phyloP scores from a whole-genome alignment of 2,329 filamentous ascomycete genomes.

The Graphilbum ipis-grandicollis region DNA sequence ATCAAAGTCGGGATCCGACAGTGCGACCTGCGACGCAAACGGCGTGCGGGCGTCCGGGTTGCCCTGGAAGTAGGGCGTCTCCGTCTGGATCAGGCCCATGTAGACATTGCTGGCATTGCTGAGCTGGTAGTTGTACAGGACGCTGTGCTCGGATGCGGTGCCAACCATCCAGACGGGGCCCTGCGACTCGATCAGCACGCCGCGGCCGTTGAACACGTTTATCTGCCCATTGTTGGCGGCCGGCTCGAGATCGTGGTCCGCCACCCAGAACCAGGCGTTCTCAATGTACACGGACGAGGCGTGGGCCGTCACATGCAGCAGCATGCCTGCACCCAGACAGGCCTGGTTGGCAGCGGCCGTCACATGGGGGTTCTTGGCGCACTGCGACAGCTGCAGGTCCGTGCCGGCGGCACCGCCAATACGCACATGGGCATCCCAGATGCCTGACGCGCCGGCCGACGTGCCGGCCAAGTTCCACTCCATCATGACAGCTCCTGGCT shows the following conservation, averaged over 20 bases:
- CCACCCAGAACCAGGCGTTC: constrained; percentile 81
- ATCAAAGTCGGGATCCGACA: constrained; percentile 52
- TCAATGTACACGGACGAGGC: constrained; percentile 58
- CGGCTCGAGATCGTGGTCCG: constrained; percentile 77
- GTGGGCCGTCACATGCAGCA: constrained; percentile 45
- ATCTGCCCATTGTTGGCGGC: constrained; percentile 52
- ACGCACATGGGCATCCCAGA: constrained; percentile 95
- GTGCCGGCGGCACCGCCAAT: constrained; percentile 79
- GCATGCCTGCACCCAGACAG: constrained; percentile 59
- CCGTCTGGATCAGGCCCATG: constrained; percentile 71
- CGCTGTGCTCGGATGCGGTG: constrained; percentile 51
- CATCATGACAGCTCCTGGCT: constrained; percentile 77
- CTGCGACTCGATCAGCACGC: constrained; percentile 58
- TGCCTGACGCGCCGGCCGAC: constrained; percentile 51
- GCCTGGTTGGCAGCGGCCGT: constrained; percentile 29
- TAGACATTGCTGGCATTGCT: constrained; percentile 61
- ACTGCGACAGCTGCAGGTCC: constrained; percentile 61
- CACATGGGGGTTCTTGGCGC: constrained; percentile 55
- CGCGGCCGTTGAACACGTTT: constrained; percentile 76
- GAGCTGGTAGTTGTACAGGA: constrained; percentile 74
- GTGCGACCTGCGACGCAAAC: constrained; percentile 40
- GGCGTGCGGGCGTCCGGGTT: constrained; percentile 58
- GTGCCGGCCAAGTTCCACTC: constrained; percentile 71
- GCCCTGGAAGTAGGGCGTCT: constrained; percentile 78
- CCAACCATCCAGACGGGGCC: constrained; percentile 68